These are phyloP conservation scores for Kodamaea leandrae DNA, from an alignment of 805 yeast genomes.

Conservation along the genomic window DNA sequence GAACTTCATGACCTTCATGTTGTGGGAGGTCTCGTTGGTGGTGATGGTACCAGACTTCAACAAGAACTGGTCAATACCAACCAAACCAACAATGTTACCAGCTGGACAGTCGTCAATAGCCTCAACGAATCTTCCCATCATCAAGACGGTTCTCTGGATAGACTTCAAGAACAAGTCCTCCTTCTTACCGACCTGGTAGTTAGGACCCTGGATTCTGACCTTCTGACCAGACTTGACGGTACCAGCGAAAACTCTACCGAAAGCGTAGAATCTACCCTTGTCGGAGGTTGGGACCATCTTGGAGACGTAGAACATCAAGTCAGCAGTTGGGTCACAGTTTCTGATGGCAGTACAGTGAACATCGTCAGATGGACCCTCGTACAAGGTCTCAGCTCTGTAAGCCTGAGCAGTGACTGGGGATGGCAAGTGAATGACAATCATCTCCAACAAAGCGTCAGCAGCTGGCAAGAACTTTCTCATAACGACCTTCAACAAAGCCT, in stretches of 20 bases:
- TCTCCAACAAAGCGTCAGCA: constrained; percentile 98
- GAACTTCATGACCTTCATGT: constrained; percentile 99
- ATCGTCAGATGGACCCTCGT: constrained; percentile 98
- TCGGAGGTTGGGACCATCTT: constrained; percentile 99
- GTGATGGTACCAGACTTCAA: constrained; percentile 99
- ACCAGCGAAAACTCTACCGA: constrained; percentile 99
- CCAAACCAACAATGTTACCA: constrained; percentile 99
- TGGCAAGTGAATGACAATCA: constrained; percentile 98
- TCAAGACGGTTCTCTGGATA: constrained; percentile 97
- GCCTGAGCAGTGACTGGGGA: constrained; percentile 99
- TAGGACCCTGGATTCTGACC: constrained; percentile 99
- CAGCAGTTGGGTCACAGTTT: constrained; percentile 98
- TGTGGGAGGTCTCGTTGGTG: constrained; percentile 95
- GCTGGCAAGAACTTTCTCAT: constrained; percentile 99
- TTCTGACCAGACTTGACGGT: constrained; percentile 98
- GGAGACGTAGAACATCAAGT: constrained; percentile 98
- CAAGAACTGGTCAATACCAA: constrained; percentile 99
- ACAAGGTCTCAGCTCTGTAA: constrained; percentile 98
- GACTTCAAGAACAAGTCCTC: constrained; percentile 96
- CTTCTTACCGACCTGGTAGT: constrained; percentile 98
- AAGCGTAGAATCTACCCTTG: constrained; percentile 99
- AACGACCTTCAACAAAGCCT: constrained; percentile 95
- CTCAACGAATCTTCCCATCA: constrained; percentile 99
- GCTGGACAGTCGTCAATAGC: constrained; percentile 99
- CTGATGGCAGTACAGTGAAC: constrained; percentile 86